Conservation (phyloP, 2,329 filamentous ascomycete genomes). For the Botrytis porri region DNA sequence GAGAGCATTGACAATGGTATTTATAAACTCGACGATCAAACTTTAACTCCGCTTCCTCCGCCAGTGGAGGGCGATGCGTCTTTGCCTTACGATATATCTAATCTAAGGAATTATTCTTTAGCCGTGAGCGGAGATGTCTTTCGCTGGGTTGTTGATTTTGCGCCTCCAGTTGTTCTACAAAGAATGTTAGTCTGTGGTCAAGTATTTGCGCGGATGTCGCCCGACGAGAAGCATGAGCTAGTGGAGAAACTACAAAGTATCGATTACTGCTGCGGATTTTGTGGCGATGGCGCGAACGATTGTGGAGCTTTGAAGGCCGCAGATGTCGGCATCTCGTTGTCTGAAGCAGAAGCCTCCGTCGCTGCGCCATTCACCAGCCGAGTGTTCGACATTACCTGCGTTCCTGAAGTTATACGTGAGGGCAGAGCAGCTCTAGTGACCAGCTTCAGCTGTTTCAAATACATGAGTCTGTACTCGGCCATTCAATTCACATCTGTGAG, state of each 20-base stretch:
- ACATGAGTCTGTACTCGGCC: conserved; percentile 98
- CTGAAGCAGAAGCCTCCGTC: conserved; percentile 94
- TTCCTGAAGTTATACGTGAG: conserved; percentile 88
- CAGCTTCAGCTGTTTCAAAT: conserved; percentile 99
- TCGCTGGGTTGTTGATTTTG: conserved; percentile 93
- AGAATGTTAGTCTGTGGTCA: conserved; percentile 86
- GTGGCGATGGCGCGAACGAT: conserved; percentile 95
- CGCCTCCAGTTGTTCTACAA: conserved; percentile 72
- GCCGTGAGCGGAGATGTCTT: conserved; percentile 93
- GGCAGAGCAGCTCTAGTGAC: conserved; percentile 94
- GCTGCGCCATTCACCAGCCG: conserved; percentile 97
- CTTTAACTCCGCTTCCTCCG: conserved; percentile 69
- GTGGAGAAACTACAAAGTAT: conserved; percentile 97
- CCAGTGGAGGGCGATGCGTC: conserved; percentile 74
- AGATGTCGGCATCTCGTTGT: conserved; percentile 94
- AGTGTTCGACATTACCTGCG: conserved; percentile 94
- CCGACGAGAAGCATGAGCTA: conserved; percentile 96
- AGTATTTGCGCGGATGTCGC: conserved; percentile 97
- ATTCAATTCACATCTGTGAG: conserved; percentile 98
- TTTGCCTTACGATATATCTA: conserved; percentile 78
- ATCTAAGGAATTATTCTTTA: conserved; percentile 79
- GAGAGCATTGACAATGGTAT: conserved; percentile 89
- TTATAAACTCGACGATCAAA: conserved; percentile 74
- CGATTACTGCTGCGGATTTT: conserved; percentile 93
- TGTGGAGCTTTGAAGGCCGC: conserved; percentile 95